Percentiles rank a stretch among this genome's conserved stretches.
Conservation (phyloP, 2,329 filamentous ascomycete species). For the Penicillium sp. region DNA sequence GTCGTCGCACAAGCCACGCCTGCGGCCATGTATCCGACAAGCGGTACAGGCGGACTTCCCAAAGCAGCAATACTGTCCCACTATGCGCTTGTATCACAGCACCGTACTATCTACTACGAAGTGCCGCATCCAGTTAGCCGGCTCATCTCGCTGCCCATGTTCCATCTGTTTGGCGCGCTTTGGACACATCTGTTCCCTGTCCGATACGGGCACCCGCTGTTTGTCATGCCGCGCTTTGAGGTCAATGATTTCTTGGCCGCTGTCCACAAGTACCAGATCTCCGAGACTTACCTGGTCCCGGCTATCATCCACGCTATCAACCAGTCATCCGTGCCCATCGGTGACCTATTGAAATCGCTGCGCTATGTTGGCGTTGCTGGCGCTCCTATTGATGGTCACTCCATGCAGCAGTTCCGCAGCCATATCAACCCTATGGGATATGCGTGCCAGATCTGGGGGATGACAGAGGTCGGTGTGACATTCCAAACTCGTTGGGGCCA, state of each 20-base stretch:
- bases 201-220: slow-evolving; percentile 40
- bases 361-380: slow-evolving; percentile 43
- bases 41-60: slow-evolving; percentile 53
- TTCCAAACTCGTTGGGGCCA: slow-evolving; percentile 37
- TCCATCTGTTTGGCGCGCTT: slow-evolving; percentile 45
- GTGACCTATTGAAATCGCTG: slow-evolving; percentile 34
- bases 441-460: slow-evolving; percentile 46
- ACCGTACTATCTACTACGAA: slow-evolving; percentile 33
- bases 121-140: slow-evolving; percentile 38
- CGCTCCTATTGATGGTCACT: slow-evolving; percentile 39
- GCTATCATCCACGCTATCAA: slow-evolving; percentile 37
- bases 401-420: slow-evolving; percentile 35
- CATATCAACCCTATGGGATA: slow-evolving; percentile 36
- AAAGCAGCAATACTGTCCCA: slow-evolving; percentile 54
- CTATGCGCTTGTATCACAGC: slow-evolving; percentile 49
- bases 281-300: slow-evolving; percentile 43
- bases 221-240: slow-evolving; percentile 42
- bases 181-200: slow-evolving; percentile 42
- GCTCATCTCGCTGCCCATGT: slow-evolving; percentile 46
- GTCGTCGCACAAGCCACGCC: slow-evolving; percentile 40
- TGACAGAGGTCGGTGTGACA: slow-evolving; percentile 46
- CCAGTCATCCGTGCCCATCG: slow-evolving; percentile 20
- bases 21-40: slow-evolving; percentile 47
- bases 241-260: slow-evolving; percentile 34
- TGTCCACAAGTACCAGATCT: slow-evolving; percentile 38